These are phyloP conservation scores for Erysimum cheiri DNA, from an alignment of 441 rosid genomes.

Conservation along the genomic window DNA sequence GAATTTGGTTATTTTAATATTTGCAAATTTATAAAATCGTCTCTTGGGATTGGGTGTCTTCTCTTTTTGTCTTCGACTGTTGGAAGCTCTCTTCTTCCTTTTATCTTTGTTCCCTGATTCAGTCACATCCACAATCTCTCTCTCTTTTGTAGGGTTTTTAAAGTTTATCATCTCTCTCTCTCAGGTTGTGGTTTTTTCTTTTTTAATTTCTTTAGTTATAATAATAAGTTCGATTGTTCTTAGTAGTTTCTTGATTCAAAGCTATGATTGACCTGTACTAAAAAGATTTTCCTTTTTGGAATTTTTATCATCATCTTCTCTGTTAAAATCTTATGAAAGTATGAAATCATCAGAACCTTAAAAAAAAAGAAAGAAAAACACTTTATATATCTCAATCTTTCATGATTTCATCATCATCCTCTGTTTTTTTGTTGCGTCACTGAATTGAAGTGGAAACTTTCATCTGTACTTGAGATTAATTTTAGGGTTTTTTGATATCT, in stretches of 20 bases:
- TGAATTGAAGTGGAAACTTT: constrained; percentile 22
- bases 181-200: constrained; percentile 22
- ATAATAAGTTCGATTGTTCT: constrained; percentile 23
- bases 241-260: constrained; percentile 33
- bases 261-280: constrained; percentile 38
- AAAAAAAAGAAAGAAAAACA: background rate
- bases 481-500: constrained; percentile 32
- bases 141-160: constrained; percentile 20
- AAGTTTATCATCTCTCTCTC: constrained; percentile 28
- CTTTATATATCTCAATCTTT: constrained; percentile 17
- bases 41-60: constrained; percentile 47
- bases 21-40: constrained; percentile 28
- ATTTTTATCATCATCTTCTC: constrained; percentile 18
- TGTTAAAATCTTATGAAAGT: constrained; percentile 2
- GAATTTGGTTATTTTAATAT: too few relatives aligned
- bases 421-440: constrained; percentile 22
- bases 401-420: constrained; percentile 34
- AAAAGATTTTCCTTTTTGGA: constrained; percentile 32
- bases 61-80: constrained; percentile 45
- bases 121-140: constrained; percentile 44
- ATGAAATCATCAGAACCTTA: constrained; percentile 16
- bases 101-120: constrained; percentile 45
- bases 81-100: constrained; percentile 30
- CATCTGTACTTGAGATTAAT: background rate
- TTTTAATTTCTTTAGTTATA: background rate